A percentile compares a stretch with the other conserved stretches of the same genome.
Conservation (phyloP, 2,329 filamentous ascomycete genomes). For the Aspergillus brasiliensis region DNA sequence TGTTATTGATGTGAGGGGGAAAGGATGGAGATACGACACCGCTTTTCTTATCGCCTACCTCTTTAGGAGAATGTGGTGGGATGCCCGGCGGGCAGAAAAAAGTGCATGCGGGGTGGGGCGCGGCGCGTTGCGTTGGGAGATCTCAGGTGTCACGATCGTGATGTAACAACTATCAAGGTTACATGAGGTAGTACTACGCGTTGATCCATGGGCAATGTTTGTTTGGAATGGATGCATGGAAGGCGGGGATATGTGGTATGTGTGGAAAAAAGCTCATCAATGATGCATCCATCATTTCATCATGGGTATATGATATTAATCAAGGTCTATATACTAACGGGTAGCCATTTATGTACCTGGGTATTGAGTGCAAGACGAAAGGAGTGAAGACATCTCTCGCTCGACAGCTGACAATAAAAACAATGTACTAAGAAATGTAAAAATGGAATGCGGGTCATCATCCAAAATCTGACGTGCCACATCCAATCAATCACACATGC, state of each 20-base stretch:
- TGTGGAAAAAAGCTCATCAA: background rate
- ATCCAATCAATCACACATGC: conserved; percentile 10
- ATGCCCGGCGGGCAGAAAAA: background rate
- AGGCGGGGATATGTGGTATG: background rate
- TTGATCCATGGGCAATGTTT: background rate
- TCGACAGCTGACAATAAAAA: background rate
- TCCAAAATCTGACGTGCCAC: conserved; percentile 3
- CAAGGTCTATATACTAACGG: conserved; percentile 11
- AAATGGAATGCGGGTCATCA: conserved; percentile 1
- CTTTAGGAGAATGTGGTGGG: background rate
- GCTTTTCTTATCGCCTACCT: conserved; percentile 10
- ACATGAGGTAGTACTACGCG: background rate
- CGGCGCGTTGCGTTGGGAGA: no score
- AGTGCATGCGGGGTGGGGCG: background rate
- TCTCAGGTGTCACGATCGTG: no score
- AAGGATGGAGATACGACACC: background rate
- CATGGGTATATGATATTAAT: conserved; percentile 10
- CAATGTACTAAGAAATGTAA: conserved; percentile 4
- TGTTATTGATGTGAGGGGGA: background rate
- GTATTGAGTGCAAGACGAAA: conserved; percentile 9
- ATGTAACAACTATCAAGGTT: no score
- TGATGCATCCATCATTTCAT: background rate
- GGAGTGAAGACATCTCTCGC: background rate
- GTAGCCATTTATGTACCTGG: conserved; percentile 10
- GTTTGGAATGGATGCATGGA: background rate